Percentiles rank a stretch among this genome's conserved stretches.
Evolutionary conservation across 2,329 filamentous ascomycete species (phyloP).

Genomic region (Polychaeton citri): DNA sequence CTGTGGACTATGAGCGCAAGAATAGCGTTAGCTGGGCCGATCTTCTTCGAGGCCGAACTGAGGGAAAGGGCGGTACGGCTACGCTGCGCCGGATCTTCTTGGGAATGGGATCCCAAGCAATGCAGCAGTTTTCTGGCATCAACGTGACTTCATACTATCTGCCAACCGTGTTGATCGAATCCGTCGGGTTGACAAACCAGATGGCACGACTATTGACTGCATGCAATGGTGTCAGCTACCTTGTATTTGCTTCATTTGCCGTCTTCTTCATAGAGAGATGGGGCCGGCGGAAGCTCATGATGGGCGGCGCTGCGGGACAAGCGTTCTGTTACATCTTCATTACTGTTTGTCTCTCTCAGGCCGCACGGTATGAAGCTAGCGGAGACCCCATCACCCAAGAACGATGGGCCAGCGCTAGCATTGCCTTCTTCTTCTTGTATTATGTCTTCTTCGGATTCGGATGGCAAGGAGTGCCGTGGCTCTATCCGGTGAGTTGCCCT

Average conservation of each 20-base stretch:
- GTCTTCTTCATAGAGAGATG: conserved; percentile 32
- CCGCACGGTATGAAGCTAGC: conserved; percentile 6
- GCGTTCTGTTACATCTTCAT: conserved; percentile 1
- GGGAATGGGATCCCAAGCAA: not conserved
- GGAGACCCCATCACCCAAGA: no score
- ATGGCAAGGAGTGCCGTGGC: conserved; percentile 35
- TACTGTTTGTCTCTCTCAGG: conserved; percentile 25
- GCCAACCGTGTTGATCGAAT: conserved; percentile 29
- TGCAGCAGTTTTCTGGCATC: conserved; percentile 6
- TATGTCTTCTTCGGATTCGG: conserved; percentile 40
- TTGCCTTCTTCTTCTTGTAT: conserved; percentile 32
- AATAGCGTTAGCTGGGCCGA: not conserved
- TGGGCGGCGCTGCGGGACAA: conserved; percentile 46
- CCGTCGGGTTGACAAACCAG: conserved; percentile 37
- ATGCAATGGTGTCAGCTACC: conserved; percentile 35
- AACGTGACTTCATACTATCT: conserved; percentile 21
- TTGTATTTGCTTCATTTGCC: conserved; percentile 31
- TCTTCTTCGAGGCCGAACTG: not conserved
- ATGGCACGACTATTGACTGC: conserved; percentile 39
- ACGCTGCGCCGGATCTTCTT: conserved; percentile 30
- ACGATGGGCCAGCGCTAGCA: conserved; percentile 1
- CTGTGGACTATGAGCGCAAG: conserved; percentile 1
- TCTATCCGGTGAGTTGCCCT: no score
- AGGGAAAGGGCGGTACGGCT: conserved; percentile 15
- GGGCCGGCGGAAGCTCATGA: conserved; percentile 50